Conservation (phyloP, 2,329 filamentous ascomycete genomes). For the Venturia effusa region DNA sequence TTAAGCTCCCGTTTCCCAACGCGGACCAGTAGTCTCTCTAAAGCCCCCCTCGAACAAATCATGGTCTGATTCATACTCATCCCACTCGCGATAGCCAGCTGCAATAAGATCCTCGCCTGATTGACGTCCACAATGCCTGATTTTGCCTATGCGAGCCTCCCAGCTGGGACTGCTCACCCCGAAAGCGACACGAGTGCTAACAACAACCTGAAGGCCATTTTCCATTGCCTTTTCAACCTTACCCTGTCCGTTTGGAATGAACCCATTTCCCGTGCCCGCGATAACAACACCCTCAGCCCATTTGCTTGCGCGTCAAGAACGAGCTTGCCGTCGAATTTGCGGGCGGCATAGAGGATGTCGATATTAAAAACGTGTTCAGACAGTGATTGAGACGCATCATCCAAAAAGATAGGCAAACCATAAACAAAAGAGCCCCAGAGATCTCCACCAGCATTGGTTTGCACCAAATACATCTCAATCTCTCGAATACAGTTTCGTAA, state of each 20-base stretch:
- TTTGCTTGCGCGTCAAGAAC: constrained; percentile 18
- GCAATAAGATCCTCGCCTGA: constrained; percentile 21
- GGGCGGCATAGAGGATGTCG: constrained; percentile 22
- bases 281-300: constrained; percentile 20
- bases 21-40: constrained; percentile 16
- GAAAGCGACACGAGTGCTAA: constrained; percentile 18
- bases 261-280: constrained; percentile 20
- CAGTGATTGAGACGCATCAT: constrained; percentile 18
- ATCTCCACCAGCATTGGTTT: constrained; percentile 18
- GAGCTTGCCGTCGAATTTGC: constrained; percentile 20
- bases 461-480: constrained; percentile 21
- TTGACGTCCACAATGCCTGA: constrained; percentile 19
- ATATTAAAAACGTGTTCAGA: constrained; percentile 20
- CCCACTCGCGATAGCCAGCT: constrained; percentile 21
- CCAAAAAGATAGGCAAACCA: constrained; percentile 19
- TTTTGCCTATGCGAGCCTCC: constrained; percentile 17
- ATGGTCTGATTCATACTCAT: constrained; percentile 21
- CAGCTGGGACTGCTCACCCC: constrained; percentile 17
- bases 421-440: constrained; percentile 20
- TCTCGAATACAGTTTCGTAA: constrained; percentile 19
- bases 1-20: not conserved
- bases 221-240: constrained; percentile 17
- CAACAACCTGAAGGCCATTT: constrained; percentile 19
- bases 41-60: constrained; percentile 20
- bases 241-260: constrained; percentile 16